These are phyloP conservation scores for Neonectria magnoliae DNA, from an alignment of 2,329 filamentous ascomycete species.

Conservation along the genomic window DNA sequence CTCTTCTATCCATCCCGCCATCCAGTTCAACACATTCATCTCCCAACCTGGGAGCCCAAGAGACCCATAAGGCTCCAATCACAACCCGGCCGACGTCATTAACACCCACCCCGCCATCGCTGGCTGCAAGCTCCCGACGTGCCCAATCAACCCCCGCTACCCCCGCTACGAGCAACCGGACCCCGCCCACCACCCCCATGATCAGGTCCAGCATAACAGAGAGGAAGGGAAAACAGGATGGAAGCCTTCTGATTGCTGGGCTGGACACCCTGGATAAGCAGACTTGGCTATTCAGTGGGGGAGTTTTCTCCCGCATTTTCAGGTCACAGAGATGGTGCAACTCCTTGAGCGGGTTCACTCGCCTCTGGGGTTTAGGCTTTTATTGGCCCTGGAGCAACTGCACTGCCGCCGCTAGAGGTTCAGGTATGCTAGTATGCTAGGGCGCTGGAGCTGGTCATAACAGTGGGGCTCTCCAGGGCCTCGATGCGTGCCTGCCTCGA, in stretches of 20 bases:
- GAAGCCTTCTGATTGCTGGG: too few relatives aligned
- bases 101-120: constrained; percentile 26
- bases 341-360: not conserved
- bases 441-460: not conserved
- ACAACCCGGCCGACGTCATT: constrained; percentile 36
- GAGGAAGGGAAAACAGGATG: not conserved
- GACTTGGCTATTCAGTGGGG: too few relatives aligned
- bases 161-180: not conserved
- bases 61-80: constrained; percentile 27
- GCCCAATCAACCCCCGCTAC: not conserved
- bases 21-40: not conserved
- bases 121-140: not conserved
- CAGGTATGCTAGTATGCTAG: not conserved
- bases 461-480: constrained; percentile 7
- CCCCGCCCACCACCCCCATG: not conserved
- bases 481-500: not conserved
- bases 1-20: not conserved
- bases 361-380: not conserved
- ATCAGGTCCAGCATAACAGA: not conserved
- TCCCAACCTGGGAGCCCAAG: not conserved
- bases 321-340: not conserved
- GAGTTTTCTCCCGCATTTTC: too few relatives aligned
- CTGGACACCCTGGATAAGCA: not conserved
- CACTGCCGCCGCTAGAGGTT: not conserved
- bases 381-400: not conserved